Conservation (phyloP, 2,329 filamentous ascomycete species). For the Leptographium procerum region DNA sequence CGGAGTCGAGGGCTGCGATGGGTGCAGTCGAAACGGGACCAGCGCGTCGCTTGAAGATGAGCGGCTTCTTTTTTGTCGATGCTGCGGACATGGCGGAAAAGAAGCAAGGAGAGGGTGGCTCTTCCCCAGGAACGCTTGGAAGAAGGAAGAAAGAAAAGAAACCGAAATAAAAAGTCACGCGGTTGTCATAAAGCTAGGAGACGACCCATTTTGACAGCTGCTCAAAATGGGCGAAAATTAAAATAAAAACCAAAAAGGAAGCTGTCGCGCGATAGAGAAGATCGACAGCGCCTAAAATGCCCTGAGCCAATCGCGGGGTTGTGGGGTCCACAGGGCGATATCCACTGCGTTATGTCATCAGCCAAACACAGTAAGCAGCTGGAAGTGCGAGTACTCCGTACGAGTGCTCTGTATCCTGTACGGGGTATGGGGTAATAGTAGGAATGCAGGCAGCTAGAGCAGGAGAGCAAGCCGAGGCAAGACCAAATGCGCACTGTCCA, state of each 20-base stretch:
- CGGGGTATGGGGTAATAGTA: background rate
- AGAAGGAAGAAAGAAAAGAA: background rate
- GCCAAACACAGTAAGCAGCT: background rate
- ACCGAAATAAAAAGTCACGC: background rate
- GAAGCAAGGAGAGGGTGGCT: background rate
- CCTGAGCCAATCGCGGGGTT: background rate
- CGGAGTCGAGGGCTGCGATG: background rate
- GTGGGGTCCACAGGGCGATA: background rate
- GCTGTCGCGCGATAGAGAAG: background rate
- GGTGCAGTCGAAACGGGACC: background rate
- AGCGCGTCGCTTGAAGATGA: slow-evolving; percentile 12
- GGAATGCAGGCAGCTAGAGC: too few species aligned
- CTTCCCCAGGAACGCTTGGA: background rate
- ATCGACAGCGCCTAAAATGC: background rate
- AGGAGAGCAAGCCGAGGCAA: background rate
- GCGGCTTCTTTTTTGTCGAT: slow-evolving; percentile 7
- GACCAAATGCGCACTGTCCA: background rate
- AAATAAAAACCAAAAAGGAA: background rate
- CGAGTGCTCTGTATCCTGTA: background rate
- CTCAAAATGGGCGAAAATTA: background rate
- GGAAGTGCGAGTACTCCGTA: too few species aligned
- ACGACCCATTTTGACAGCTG: background rate
- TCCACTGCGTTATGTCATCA: background rate
- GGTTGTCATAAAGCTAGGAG: background rate
- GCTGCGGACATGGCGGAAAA: background rate